Base-by-base conservation (phyloP, 768 basidiomycete species). In the Mycena belliarum region DNA sequence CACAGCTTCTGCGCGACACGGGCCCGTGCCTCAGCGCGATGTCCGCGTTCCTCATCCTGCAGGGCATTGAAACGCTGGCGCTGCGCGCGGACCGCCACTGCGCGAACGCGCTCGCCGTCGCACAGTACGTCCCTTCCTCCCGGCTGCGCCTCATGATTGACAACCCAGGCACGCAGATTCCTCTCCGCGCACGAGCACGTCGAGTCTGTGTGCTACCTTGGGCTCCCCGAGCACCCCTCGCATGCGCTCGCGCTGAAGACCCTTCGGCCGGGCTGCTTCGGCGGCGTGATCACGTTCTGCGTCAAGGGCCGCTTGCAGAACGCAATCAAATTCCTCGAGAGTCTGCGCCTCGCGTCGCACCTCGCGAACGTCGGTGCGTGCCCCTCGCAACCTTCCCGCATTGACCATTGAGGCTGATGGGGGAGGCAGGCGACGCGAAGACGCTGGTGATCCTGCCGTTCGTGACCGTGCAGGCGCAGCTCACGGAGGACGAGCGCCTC, bases 281-380 rank as follows among this genome's bases (percentile, higher is more conserved):
- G 91, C 6, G 89, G 90, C n/a, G 80, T 93, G 61, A 71, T 94
- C 49, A 88, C 79, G 69, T 93, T 94, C 64, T 91, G 91, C 8
- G 69, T 91, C 57, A 84, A 84, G 63, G 88, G 85, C 9, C 79
- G 79, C 45, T 70, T 75, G 2, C 70, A 72, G 48, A 69, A 68
- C 2, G 86, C 85, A 6, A 82, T 80, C 72, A 77, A 77, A 53
- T 75, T 88, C 33, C 84, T 93, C 11, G 91, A 93, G 63, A 78
- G 71, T 59, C 76, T 94, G 52, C 81, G 79, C 64, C 77, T 93
- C 6, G 87, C 85, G 14, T 87, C 85, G 63, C 75, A 89, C 66
- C 29, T 90, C 11, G 88, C 88, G 8, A 91, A 91, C 64, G 86
- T 89, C 12, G 51, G 51, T 52, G 4, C 16, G 49, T 32, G 12